Evolutionary conservation across 129 eudicot species (phyloP).

Genomic region (Tagetes erecta): DNA sequence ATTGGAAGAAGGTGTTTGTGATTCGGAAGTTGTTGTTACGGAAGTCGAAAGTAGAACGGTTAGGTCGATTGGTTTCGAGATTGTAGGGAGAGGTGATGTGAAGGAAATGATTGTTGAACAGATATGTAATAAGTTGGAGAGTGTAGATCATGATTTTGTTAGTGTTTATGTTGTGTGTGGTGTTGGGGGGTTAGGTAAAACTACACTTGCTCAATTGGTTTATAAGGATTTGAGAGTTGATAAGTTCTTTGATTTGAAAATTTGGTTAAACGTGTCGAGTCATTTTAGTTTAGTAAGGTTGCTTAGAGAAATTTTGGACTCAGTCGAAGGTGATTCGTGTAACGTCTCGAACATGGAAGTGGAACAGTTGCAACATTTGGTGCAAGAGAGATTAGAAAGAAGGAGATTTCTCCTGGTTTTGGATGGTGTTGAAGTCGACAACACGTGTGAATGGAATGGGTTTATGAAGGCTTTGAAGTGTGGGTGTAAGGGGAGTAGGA

Average conservation of each 20-base stretch:
- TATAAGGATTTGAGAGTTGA: constrained; percentile 29
- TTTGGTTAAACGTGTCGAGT: constrained; percentile 25
- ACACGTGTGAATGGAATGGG: constrained; percentile 21
- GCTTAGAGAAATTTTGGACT: constrained; percentile 28
- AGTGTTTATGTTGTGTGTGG: constrained; percentile 24
- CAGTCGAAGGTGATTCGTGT: constrained; percentile 21
- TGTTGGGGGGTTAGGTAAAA: constrained; percentile 37
- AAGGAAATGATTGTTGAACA: constrained; percentile 28
- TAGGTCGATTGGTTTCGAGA: constrained; percentile 20
- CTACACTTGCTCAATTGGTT: constrained; percentile 25
- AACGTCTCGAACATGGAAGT: constrained; percentile 5
- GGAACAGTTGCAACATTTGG: constrained; percentile 5
- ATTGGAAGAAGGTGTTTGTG: constrained; percentile 21
- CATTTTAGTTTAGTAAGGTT: constrained; percentile 2
- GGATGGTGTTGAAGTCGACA: constrained; percentile 20
- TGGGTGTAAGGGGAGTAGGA: constrained; percentile 21
- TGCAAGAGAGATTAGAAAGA: constrained; percentile 16
- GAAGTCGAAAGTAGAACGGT: constrained; percentile 1
- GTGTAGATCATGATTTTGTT: constrained; percentile 19
- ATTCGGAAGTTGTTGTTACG: constrained; percentile 7
- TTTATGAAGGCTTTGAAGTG: constrained; percentile 26
- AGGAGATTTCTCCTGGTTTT: constrained; percentile 33
- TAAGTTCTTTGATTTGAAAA: constrained; percentile 32
- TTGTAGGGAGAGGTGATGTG: constrained; percentile 27
- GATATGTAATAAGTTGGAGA: constrained; percentile 13